A percentile compares a stretch with the other conserved stretches of the same genome.
phyloP scores from a whole-genome alignment of 208 protist species.

The Wallacemonas collosoma region DNA sequence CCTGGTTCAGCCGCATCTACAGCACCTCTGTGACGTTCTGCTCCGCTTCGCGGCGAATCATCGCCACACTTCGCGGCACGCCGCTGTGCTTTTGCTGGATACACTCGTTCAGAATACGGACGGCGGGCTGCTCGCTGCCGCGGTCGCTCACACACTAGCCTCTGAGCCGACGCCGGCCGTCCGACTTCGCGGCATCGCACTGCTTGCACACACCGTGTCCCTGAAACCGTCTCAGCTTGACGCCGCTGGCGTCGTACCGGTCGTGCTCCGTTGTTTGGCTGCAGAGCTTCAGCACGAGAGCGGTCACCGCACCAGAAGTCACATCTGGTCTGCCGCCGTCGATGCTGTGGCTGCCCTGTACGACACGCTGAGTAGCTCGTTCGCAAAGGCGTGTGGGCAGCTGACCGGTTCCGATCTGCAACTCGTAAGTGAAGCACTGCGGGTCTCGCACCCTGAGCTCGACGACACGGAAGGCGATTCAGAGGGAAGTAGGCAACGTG shows the following conservation, averaged over 20 bases:
- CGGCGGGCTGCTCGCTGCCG: not conserved
- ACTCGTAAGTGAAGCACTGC: constrained; percentile 4
- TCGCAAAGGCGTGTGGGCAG: constrained; percentile 15
- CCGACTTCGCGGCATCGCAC: not conserved
- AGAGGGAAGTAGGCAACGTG: no score
- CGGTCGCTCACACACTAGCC: not conserved
- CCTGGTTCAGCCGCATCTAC: constrained; percentile 9
- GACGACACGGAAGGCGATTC: not conserved
- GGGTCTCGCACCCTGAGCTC: constrained; percentile 7
- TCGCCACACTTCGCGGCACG: constrained; percentile 1
- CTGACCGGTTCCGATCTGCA: constrained; percentile 8
- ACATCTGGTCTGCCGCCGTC: not conserved
- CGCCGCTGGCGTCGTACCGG: not conserved
- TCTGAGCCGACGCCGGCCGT: constrained; percentile 3
- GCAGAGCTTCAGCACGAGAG: constrained; percentile 4
- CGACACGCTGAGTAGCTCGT: not conserved
- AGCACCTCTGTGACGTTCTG: constrained; percentile 11
- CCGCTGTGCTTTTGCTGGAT: constrained; percentile 11
- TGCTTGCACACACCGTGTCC: constrained; percentile 2
- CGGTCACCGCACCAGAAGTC: not conserved
- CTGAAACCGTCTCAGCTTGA: not conserved
- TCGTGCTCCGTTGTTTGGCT: constrained; percentile 5
- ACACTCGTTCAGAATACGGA: not conserved
- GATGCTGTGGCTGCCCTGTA: constrained; percentile 2
- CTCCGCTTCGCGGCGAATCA: constrained; percentile 1